phyloP scores from a whole-genome alignment of 441 rosid species.

The Erodium texanum region DNA sequence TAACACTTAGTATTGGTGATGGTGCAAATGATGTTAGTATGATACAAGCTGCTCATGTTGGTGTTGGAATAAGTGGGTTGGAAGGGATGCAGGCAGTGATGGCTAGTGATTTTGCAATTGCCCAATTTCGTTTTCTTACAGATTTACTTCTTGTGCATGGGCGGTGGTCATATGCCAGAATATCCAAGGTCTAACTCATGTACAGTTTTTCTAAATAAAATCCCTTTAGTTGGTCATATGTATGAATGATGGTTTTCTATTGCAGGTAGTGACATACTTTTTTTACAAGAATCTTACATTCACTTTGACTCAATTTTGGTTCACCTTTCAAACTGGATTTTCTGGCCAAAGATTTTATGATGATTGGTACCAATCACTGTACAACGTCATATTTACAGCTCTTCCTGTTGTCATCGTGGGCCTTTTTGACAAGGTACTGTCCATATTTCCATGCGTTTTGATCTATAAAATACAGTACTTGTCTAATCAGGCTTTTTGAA shows the following conservation, averaged over 20 bases:
- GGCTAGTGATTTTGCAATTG: conserved; percentile 92
- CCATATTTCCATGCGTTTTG: conserved; percentile 6
- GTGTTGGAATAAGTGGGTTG: conserved; percentile 83
- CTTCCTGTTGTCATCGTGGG: conserved; percentile 92
- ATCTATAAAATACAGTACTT: not conserved
- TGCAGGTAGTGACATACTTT: conserved; percentile 94
- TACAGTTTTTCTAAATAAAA: conserved; percentile 1
- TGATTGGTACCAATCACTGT: conserved; percentile 99
- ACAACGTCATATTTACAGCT: conserved; percentile 85
- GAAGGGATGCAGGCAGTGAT: conserved; percentile 88
- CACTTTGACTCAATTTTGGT: conserved; percentile 99
- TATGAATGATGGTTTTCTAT: conserved; percentile 13
- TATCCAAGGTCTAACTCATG: conserved; percentile 75
- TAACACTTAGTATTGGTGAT: conserved; percentile 97
- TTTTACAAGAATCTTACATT: conserved; percentile 98
- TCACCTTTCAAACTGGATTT: conserved; percentile 94
- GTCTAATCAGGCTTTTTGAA: not conserved
- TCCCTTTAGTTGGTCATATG: conserved; percentile 12
- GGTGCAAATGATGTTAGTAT: conserved; percentile 95
- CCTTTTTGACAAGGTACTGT: conserved; percentile 88
- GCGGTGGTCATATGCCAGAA: conserved; percentile 95
- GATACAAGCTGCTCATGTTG: conserved; percentile 98
- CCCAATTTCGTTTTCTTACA: conserved; percentile 74
- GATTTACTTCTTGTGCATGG: conserved; percentile 83
- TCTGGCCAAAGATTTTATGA: conserved; percentile 99